Evolutionary conservation across 768 basidiomycete species (phyloP).

Genomic region (Symmetrospora coprosmae): DNA sequence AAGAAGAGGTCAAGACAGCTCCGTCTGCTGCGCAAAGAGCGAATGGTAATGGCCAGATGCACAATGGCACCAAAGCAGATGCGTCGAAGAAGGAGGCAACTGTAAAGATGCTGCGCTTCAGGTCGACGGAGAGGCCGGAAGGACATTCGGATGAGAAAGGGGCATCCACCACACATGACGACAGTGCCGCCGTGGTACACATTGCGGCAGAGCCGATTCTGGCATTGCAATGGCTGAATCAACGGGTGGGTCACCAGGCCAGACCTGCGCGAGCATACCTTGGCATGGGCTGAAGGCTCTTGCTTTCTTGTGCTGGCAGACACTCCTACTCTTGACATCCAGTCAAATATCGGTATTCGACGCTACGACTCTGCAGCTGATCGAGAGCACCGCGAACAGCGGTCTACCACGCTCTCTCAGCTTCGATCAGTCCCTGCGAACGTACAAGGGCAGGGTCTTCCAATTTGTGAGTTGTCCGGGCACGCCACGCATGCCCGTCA

Average conservation of each 20-base stretch:
- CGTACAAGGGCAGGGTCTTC: conserved; percentile 84
- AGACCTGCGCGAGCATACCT: background rate
- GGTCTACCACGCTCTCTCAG: background rate
- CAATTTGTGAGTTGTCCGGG: conserved; percentile 51
- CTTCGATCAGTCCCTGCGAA: conserved; percentile 40
- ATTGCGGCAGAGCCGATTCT: conserved; percentile 48
- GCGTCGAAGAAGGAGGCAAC: background rate
- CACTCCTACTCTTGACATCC: conserved; percentile 40
- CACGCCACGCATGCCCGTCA: conserved; percentile 9
- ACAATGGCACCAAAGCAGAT: background rate
- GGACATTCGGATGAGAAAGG: no score
- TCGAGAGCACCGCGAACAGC: conserved; percentile 51
- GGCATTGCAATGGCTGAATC: conserved; percentile 74
- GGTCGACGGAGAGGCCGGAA: no score
- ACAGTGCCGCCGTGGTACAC: no score
- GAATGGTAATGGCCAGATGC: background rate
- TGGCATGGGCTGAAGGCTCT: conserved; percentile 50
- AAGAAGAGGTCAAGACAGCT: conserved; percentile 38
- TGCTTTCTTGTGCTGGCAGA: conserved; percentile 39
- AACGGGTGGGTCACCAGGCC: conserved; percentile 61
- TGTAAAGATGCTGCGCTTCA: no score
- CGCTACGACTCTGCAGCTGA: conserved; percentile 43
- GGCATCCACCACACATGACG: no score
- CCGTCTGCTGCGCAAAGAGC: background rate
- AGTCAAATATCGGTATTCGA: conserved; percentile 57